Base-by-base conservation (phyloP, 208 protist genomes). In the Wallacemonas sp. region DNA sequence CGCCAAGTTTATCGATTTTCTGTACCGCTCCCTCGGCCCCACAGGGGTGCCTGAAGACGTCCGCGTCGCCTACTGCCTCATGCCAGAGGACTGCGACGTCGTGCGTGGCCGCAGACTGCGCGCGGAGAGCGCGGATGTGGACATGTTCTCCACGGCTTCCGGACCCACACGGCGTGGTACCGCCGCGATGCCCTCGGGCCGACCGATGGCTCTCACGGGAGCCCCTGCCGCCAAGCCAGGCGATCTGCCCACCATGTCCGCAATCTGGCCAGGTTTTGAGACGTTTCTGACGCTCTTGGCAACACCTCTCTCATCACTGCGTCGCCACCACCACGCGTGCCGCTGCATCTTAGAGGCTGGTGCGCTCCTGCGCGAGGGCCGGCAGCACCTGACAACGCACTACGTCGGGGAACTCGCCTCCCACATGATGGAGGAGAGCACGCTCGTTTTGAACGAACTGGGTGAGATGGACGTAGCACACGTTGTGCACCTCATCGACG, bases 241-340 rank as follows among this genome's bases (percentile, higher is more conserved):
- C 31, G 44, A 67, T 8, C 53, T 78, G 2, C 76, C 84, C 1
- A 65, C 69, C 27, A 87, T 93, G 67, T 77, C 84, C 0, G 36
- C 60, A 0, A 58, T 65, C 54, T 95, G 89, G 89, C 41, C 70
- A 5, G 89, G 89, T 51, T 92, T 91, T 62, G 68, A 83, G 54
- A 90, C 89, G 1, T 49, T 95, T 22, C 64, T 93, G 12, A 34
- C 67, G 49, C 82, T 93, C 51, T 74, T 95, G n/a, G 68, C 77
- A 12, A 88, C 86, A 0, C 86, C 89, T 21, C 82, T 95, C 21
- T 30, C 68, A 6, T 80, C 69, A 2, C 78, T 93, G 63, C 82
- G 79, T 27, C 86, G 89, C 11, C 83, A 83, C 60, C 72, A 79
- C n/a, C 84, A 93, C 62, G 85, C 82, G 14, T 82, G 79, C 21